Evolutionary conservation across 192 early-diverging fungal genomes (phyloP).

Genomic region (Backusella parvicylindrica): DNA sequence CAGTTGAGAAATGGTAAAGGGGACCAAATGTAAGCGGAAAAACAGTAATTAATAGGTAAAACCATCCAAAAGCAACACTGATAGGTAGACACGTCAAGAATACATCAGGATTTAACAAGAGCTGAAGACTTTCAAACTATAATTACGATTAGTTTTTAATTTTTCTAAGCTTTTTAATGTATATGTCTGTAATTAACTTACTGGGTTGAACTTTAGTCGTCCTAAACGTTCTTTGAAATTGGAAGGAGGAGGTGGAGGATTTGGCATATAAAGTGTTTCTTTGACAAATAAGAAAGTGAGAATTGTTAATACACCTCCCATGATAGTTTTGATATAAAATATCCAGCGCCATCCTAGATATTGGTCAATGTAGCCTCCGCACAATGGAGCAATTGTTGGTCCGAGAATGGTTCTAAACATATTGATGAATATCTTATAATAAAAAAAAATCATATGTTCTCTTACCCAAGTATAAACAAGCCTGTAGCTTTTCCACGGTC

Average conservation of each 20-base stretch:
- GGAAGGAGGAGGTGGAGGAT: neutral
- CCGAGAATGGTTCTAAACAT: slow-evolving; percentile 32
- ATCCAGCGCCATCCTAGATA: slow-evolving; percentile 42
- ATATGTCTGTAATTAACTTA: slow-evolving; percentile 1
- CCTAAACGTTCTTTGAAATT: slow-evolving; percentile 11
- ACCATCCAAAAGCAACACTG: slow-evolving; percentile 48
- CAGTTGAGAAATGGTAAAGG: slow-evolving; percentile 40
- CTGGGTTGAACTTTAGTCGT: slow-evolving; percentile 25
- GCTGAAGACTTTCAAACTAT: slow-evolving; percentile 14
- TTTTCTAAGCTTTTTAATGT: no score
- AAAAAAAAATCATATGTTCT: neutral
- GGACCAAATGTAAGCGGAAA: slow-evolving; percentile 39
- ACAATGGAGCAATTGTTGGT: slow-evolving; percentile 33
- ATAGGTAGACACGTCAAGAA: slow-evolving; percentile 25
- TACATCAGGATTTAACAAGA: slow-evolving; percentile 18
- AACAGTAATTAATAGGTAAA: slow-evolving; percentile 44
- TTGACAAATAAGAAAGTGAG: slow-evolving; percentile 51
- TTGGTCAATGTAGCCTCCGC: slow-evolving; percentile 36
- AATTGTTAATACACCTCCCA: slow-evolving; percentile 46
- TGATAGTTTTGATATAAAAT: slow-evolving; percentile 56
- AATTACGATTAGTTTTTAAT: neutral
- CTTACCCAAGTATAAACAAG: slow-evolving; percentile 25
- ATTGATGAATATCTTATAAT: neutral
- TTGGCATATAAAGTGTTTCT: slow-evolving; percentile 46
- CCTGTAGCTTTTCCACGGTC: slow-evolving; percentile 35